Conservation (phyloP, 2,329 filamentous ascomycete genomes). For the Sporothrix euskadiensis region DNA sequence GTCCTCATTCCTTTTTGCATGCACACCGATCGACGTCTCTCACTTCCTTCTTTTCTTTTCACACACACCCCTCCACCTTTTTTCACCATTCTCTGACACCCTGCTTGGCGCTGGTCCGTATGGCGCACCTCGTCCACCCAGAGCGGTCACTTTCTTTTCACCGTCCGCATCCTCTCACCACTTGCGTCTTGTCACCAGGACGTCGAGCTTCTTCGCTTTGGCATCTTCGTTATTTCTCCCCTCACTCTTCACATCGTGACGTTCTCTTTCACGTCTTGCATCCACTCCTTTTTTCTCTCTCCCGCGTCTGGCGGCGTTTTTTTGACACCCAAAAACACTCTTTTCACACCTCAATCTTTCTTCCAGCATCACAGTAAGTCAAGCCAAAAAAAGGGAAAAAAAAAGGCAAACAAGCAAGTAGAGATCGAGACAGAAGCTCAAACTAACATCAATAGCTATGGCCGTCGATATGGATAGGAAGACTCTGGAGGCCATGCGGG, state of each 20-base stretch:
- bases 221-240: not conserved
- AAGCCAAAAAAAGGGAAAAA: not conserved
- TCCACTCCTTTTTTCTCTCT: not conserved
- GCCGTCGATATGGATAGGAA: not conserved
- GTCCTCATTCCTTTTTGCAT: not conserved
- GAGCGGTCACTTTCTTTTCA: too few relatives aligned
- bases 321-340: not conserved
- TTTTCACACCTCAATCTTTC: not conserved
- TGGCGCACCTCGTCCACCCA: too few relatives aligned
- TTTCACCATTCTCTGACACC: not conserved
- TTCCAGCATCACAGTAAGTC: not conserved
- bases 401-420: not conserved
- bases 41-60: not conserved
- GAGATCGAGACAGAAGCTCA: not conserved
- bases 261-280: not conserved
- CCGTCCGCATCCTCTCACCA: too few relatives aligned
- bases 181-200: too few relatives aligned
- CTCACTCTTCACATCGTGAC: not conserved
- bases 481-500: not conserved
- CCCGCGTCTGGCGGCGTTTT: not conserved
- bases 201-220: not conserved
- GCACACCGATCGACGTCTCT: not conserved
- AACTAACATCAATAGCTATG: not conserved
- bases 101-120: not conserved
- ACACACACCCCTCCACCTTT: not conserved